Base-by-base conservation (phyloP, 306 rosid species). In the Pyrus betulifolia region DNA sequence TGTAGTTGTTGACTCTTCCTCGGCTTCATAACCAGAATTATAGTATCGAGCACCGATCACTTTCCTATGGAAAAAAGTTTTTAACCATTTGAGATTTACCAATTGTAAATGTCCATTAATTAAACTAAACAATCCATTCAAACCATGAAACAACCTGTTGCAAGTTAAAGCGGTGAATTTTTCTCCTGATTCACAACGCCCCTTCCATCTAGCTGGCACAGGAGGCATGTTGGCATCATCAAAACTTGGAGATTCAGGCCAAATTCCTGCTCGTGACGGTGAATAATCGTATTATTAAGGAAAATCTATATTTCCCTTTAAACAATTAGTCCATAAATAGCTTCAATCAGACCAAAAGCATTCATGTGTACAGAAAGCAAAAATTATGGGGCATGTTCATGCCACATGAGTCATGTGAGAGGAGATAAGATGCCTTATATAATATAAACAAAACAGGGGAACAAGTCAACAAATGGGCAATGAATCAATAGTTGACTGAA, bases 221-320 rank as follows among this genome's bases (percentile, higher is more conserved):
- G 91, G 92, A 77, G 92, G 92, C 97, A 91, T 89, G 82, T 74
- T 81, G 27, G 76, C 83, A 80, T 91, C 97, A 8, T 76, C 72
- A 78, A 91, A 91, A 68, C 97, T 91, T 61, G 93, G 89, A 46
- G 93, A 91, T 83, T 91, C 97, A 10, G 97, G 97, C 93, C 93
- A 91, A 76, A 91, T 91, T 86, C 97, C 97, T 91, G 87, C 58
- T 51, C 76, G 52, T 35, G 73, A 55, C 30, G 27, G 77, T 63
- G 54, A 55, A 58, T 74, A 78, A 73, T 67, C 55, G 44, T 74
- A 75, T 70, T 67, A 81, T 67, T 62, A 27, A 68, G 76, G 40
- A 11, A 60, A 14, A 61, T 60, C 38, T 69, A 15, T 31, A 23
- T 59, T 31, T 15, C 74, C 64, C 44, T 38, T 46, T 38, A 7